Conservation (phyloP, 2,329 filamentous ascomycete genomes). For the Nakataea oryzae region DNA sequence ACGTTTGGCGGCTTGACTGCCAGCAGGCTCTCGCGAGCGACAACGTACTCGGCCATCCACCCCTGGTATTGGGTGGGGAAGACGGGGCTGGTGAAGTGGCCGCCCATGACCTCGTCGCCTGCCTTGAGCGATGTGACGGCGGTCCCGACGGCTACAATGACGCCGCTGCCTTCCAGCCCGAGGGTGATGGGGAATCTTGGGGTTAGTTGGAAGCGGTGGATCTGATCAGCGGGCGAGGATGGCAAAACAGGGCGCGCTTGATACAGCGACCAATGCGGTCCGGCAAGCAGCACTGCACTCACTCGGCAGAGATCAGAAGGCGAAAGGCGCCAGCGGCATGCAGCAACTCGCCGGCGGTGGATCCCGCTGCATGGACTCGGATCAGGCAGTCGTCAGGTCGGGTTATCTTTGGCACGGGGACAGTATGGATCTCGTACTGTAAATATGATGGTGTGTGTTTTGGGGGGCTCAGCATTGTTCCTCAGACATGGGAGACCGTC, state of each 20-base stretch:
- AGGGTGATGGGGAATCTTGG: slow-evolving; percentile 15
- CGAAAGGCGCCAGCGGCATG: slow-evolving; percentile 15
- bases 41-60: slow-evolving; percentile 29
- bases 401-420: slow-evolving; percentile 32
- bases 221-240: background rate
- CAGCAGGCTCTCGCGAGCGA: slow-evolving; percentile 23
- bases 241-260: slow-evolving; percentile 6
- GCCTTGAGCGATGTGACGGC: slow-evolving; percentile 16
- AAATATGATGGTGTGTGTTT: no score
- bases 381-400: slow-evolving; percentile 31
- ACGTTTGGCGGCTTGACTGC: slow-evolving; percentile 18
- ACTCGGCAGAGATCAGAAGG: slow-evolving; percentile 18
- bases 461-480: background rate
- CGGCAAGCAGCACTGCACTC: background rate
- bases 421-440: slow-evolving; percentile 26
- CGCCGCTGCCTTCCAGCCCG: slow-evolving; percentile 17
- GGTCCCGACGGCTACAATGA: slow-evolving; percentile 17
- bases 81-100: slow-evolving; percentile 25
- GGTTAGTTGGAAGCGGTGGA: background rate
- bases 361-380: slow-evolving; percentile 23
- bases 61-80: slow-evolving; percentile 15
- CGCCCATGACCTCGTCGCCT: slow-evolving; percentile 28
- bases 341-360: slow-evolving; percentile 24
- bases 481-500: background rate
- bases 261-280: no score